These are phyloP conservation scores for Colletotrichum tropicale DNA, from an alignment of 2,329 filamentous ascomycete genomes.

Conservation along the genomic window DNA sequence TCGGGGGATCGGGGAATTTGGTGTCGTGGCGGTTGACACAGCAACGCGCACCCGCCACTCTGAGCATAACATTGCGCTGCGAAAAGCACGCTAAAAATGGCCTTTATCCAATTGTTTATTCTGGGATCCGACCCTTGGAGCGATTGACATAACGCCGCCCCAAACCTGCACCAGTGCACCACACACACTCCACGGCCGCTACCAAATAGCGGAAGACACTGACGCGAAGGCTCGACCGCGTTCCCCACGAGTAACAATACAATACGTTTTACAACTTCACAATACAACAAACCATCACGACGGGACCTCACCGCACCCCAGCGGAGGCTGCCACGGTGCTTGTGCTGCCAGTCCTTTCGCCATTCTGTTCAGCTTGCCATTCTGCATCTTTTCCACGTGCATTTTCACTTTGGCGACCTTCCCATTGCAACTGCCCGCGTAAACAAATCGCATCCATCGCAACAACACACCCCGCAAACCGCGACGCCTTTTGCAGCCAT, in stretches of 20 bases:
- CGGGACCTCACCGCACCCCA: background rate
- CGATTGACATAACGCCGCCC: conserved; percentile 19
- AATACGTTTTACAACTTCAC: conserved; percentile 1
- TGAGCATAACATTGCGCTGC: conserved; percentile 15
- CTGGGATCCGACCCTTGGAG: conserved; percentile 4
- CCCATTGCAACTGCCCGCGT: background rate
- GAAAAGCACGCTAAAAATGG: background rate
- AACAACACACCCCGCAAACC: conserved; percentile 5
- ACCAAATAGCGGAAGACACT: background rate
- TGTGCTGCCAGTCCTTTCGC: background rate
- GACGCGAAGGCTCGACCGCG: conserved; percentile 15
- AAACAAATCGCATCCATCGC: conserved; percentile 3
- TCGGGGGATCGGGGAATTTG: conserved; percentile 17
- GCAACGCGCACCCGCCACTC: conserved; percentile 7
- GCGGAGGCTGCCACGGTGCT: background rate
- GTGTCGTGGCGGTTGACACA: conserved; percentile 7
- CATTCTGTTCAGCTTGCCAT: background rate
- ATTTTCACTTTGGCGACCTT: background rate
- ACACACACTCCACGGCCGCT: background rate
- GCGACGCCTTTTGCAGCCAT: background rate
- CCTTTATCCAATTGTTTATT: conserved; percentile 10
- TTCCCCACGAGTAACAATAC: conserved; percentile 13
- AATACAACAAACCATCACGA: conserved; percentile 6
- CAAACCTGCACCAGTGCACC: background rate
- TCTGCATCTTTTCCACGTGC: conserved; percentile 7